Base-by-base conservation (phyloP, 768 basidiomycete species). In the Suillus variegatus region DNA sequence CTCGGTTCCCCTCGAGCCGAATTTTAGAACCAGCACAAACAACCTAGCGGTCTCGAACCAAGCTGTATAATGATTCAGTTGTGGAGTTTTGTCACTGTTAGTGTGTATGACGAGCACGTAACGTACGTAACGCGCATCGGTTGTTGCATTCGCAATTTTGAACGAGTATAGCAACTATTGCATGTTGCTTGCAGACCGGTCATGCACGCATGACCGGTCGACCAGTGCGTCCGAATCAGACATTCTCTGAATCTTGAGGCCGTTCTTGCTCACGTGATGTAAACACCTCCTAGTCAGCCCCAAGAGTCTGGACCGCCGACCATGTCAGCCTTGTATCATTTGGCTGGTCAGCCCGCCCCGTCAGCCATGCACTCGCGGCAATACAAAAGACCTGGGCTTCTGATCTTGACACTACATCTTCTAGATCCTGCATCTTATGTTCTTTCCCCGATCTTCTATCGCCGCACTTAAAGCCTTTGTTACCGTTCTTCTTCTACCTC, bases 361-460 rank as follows among this genome's bases (percentile, higher is more conserved):
- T 73, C 72, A 70, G 69, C 72, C 70, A 58, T 65, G 38, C 13
- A 41, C 16, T 13, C 8, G 36, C 20, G 25, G 6, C 25, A 12
- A 49, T 28, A 44, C 16, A 41, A 2, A 36, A 44, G 68, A 74
- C 60, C 67, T 49, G 28, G 38, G 49, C n/a, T 20, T 36, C 32
- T 22, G 10, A 7, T 43, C 16, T 20, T 20, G 25, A 44, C 41
- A 20, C 22, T 13, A 60, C 38, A 14, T 51, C 35, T 35, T 46
- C 28, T 36, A 16, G 12, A 36, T 46, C 35, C n/a, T 14, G 4
- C 28, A 58, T 28, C 58, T 14, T 57, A 67, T 62, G 64, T 25
- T 65, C 49, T 14, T 25, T 20, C 36, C 25, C 9, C 40, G 36
- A 35, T 10, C 55, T 28, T 46, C 51, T 25, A 22, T 65, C 41